phyloP scores from a whole-genome alignment of 352 stramenopile species.

The Pythium folliculosum region DNA sequence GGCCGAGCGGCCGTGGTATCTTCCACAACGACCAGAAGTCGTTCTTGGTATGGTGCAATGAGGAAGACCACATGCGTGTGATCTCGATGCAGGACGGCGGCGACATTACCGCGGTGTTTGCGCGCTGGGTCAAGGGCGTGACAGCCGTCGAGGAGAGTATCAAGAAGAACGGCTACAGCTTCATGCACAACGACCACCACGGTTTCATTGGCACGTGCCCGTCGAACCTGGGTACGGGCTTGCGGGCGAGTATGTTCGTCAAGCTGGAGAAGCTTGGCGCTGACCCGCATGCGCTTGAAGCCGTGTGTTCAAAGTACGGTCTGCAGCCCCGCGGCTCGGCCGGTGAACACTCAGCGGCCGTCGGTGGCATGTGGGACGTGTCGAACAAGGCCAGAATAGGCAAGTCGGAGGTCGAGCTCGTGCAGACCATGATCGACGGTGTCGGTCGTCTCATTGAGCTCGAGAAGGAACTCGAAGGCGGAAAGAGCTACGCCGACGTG shows the following conservation, averaged over 20 bases:
- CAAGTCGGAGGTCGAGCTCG: slow-evolving; percentile 93
- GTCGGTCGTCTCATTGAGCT: slow-evolving; percentile 91
- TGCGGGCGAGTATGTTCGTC: slow-evolving; percentile 86
- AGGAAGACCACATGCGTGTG: slow-evolving; percentile 91
- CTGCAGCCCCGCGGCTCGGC: slow-evolving; percentile 81
- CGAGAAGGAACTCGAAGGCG: slow-evolving; percentile 85
- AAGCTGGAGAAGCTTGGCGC: slow-evolving; percentile 79
- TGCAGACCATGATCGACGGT: slow-evolving; percentile 96
- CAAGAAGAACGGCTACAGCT: slow-evolving; percentile 76
- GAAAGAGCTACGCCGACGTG: slow-evolving; percentile 66
- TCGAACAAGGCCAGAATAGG: slow-evolving; percentile 94
- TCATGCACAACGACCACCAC: slow-evolving; percentile 91
- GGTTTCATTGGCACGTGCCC: slow-evolving; percentile 87
- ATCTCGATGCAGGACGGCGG: slow-evolving; percentile 90
- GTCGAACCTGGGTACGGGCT: slow-evolving; percentile 85
- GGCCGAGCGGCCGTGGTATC: slow-evolving; percentile 91
- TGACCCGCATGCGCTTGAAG: slow-evolving; percentile 68
- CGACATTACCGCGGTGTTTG: slow-evolving; percentile 91
- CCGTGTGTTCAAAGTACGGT: slow-evolving; percentile 73
- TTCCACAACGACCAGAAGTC: slow-evolving; percentile 92
- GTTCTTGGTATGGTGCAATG: slow-evolving; percentile 90
- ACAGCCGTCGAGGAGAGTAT: slow-evolving; percentile 74
- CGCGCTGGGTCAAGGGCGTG: slow-evolving; percentile 81
- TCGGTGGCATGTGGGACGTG: slow-evolving; percentile 91
- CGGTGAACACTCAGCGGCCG: slow-evolving; percentile 80